Base-by-base conservation (phyloP, 108 stramenopile genomes). In the Discostella pseudostelligera region DNA sequence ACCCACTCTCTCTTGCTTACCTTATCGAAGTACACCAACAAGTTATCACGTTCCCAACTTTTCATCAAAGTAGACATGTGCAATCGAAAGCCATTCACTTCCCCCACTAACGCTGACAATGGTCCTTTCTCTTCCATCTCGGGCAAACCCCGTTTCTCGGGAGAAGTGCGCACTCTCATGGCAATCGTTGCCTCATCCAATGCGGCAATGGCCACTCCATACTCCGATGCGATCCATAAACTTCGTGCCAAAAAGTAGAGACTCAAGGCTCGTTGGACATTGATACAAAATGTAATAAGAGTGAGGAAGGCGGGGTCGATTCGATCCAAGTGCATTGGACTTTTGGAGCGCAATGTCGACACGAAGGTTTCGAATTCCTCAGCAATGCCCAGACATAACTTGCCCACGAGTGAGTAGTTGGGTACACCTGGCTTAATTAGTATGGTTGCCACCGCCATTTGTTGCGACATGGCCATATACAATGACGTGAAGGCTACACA, bases 381-480 rank as follows among this genome's bases (percentile, higher is more conserved):
- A 0, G 73, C 59, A 21, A 93, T 71, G 4, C 91, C 91, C 37
- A 81, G 32, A 47, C 85, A 89, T 9, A 95, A 57, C 48, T 95
- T 95, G 21, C 82, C 89, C 20, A 95, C 54, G 2, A 95, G 75
- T 29, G 76, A 42, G 68, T 89, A 95, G 62, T 95, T 95, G 8
- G 89, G 88, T 17, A 67, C 80, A 6, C 83, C 94, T 5, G 82
- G 80, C 59, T 90, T 95, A 40, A 87, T 84, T 46, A 95, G 64
- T 11, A 90, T 85, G 4, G 91, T 90, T 8, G 91, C 87, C 29
- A 95, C 72, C 12, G 91, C 91, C 94, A 95, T 95, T 76, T 95
- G 94, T 45, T 95, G 94, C 8, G 82, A 85, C 70, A 85, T 88
- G 11, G 90, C 88, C 69, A 84, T 78, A 59, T 85, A 92, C 53